Evolutionary conservation across 352 stramenopile species (phyloP).

Genomic region (Phytophthora idaei): DNA sequence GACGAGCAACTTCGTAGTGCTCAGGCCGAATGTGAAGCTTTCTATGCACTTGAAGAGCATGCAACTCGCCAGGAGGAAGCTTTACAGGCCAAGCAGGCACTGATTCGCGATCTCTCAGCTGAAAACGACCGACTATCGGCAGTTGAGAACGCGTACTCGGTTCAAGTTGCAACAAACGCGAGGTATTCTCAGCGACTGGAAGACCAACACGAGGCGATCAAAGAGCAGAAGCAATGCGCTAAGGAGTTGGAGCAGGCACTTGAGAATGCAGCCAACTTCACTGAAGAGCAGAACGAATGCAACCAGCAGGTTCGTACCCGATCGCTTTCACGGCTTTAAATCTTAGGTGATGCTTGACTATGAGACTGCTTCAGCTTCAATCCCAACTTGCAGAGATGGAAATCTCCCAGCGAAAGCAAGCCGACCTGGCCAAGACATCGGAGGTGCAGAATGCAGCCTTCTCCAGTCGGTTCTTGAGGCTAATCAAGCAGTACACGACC

Average conservation of each 20-base stretch:
- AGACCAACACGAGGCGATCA: slow-evolving; percentile 22
- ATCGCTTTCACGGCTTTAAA: not conserved
- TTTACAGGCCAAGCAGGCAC: slow-evolving; percentile 14
- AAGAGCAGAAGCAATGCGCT: slow-evolving; percentile 14
- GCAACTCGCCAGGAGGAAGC: slow-evolving; percentile 11
- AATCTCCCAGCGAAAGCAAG: slow-evolving; percentile 23
- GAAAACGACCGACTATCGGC: slow-evolving; percentile 43
- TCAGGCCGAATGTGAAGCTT: slow-evolving; percentile 24
- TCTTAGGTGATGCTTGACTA: not conserved
- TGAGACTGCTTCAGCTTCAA: slow-evolving; percentile 15
- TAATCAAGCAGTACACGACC: slow-evolving; percentile 32
- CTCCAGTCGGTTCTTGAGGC: slow-evolving; percentile 14
- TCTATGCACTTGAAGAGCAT: slow-evolving; percentile 35
- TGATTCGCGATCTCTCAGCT: slow-evolving; percentile 34
- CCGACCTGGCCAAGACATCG: slow-evolving; percentile 14
- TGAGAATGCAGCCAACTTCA: slow-evolving; percentile 32
- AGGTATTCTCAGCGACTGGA: slow-evolving; percentile 17
- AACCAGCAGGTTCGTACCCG: slow-evolving; percentile 34
- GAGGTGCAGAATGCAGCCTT: slow-evolving; percentile 19
- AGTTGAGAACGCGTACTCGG: slow-evolving; percentile 34
- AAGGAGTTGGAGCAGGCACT: slow-evolving; percentile 29
- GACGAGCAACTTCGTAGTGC: slow-evolving; percentile 34
- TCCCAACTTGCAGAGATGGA: slow-evolving; percentile 21
- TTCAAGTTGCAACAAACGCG: slow-evolving; percentile 23
- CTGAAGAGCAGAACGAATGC: slow-evolving; percentile 46